Percentiles rank a stretch among this genome's conserved stretches.
phyloP scores from a whole-genome alignment of 106 monocot species.

The Dendrobium catenatum region DNA sequence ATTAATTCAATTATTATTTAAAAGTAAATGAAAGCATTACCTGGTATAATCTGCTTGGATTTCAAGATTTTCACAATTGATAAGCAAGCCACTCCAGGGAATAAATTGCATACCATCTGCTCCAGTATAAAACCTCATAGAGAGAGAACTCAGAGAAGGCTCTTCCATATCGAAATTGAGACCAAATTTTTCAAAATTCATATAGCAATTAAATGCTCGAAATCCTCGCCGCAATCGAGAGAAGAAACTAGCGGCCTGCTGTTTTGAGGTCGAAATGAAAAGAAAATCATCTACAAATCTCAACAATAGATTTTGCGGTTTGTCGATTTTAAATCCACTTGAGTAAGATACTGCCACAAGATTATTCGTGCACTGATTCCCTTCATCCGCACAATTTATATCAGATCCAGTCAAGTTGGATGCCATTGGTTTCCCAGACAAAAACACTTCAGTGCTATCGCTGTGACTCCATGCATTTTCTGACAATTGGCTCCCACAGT shows the following conservation, averaged over 20 bases:
- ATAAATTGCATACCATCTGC: conserved; percentile 71
- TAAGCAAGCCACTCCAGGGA: conserved; percentile 89
- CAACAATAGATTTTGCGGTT: conserved; percentile 35
- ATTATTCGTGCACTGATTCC: background rate
- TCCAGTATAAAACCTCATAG: conserved; percentile 37
- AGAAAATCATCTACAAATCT: conserved; percentile 87
- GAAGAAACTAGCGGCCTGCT: conserved; percentile 50
- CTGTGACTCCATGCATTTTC: background rate
- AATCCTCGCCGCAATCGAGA: conserved; percentile 69
- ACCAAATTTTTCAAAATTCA: conserved; percentile 79
- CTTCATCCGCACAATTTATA: background rate
- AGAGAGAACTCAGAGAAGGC: background rate
- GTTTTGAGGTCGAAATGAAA: conserved; percentile 73
- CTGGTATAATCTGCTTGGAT: conserved; percentile 97
- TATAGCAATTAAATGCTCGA: conserved; percentile 70
- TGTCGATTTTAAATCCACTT: background rate
- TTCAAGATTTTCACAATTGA: conserved; percentile 74
- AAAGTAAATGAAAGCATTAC: conserved; percentile 23
- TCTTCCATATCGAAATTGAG: conserved; percentile 49
- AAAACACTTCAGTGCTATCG: background rate
- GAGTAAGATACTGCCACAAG: background rate
- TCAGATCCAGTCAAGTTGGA: background rate
- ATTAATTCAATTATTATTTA: background rate
- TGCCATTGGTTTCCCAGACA: background rate
- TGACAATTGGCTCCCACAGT: background rate